phyloP scores from a whole-genome alignment of 176 grass and related monocot species.

The Panicum miliaceum region DNA sequence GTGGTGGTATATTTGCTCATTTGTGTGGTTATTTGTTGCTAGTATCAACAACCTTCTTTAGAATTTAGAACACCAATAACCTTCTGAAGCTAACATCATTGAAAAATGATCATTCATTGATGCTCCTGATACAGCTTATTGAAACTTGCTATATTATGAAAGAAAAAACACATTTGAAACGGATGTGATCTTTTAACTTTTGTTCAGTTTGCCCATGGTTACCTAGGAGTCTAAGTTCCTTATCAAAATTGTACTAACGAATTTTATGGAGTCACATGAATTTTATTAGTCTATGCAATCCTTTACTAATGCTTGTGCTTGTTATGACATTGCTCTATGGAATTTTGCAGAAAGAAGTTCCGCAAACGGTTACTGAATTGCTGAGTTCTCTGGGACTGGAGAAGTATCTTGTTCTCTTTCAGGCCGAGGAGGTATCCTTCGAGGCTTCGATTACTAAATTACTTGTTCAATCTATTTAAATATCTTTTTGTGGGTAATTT shows the following conservation, averaged over 20 bases:
- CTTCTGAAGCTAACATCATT: slow-evolving; percentile 26
- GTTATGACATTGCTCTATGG: slow-evolving; percentile 35
- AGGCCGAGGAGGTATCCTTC: slow-evolving; percentile 84
- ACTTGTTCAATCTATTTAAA: slow-evolving; percentile 25
- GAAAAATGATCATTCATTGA: not conserved
- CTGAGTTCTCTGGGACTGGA: slow-evolving; percentile 75
- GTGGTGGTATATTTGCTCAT: slow-evolving; percentile 3
- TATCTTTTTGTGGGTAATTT: not conserved
- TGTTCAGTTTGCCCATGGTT: slow-evolving; percentile 25
- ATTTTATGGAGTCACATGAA: not conserved
- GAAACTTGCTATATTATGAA: not conserved
- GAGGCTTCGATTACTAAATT: not conserved
- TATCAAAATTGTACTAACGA: slow-evolving; percentile 3
- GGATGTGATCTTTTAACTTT: not conserved
- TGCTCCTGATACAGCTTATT: slow-evolving; percentile 3
- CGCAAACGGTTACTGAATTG: slow-evolving; percentile 64
- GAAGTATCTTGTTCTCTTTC: slow-evolving; percentile 83
- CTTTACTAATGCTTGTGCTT: not conserved
- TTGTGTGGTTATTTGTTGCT: not conserved
- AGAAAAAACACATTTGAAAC: not conserved
- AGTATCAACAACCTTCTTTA: not conserved
- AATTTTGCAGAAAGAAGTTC: slow-evolving; percentile 66
- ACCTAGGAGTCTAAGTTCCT: slow-evolving; percentile 1
- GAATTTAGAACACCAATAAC: not conserved
- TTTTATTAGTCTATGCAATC: slow-evolving; percentile 20